Evolutionary conservation across 2,329 filamentous ascomycete species (phyloP).

Genomic region (Pseudogymnoascus sp.): DNA sequence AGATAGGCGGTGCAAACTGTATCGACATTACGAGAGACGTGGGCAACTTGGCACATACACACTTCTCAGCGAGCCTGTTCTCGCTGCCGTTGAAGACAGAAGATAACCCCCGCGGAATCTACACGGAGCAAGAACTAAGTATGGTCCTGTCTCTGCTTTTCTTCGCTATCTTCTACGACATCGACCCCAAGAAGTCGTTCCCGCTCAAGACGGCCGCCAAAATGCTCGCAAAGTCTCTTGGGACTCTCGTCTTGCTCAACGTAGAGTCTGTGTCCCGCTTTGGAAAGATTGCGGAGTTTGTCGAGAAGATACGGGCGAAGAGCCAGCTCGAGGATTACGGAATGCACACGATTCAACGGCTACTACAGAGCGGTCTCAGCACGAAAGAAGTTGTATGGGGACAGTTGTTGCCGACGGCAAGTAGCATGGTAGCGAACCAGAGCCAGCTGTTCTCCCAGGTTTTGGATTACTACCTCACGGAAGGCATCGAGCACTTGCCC

Average conservation of each 20-base stretch:
- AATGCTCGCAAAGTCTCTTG: slow-evolving; percentile 49
- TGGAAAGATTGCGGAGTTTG: slow-evolving; percentile 45
- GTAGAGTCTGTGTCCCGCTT: slow-evolving; percentile 48
- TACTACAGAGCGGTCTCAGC: slow-evolving; percentile 55
- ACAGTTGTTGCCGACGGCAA: slow-evolving; percentile 45
- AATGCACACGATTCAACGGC: slow-evolving; percentile 51
- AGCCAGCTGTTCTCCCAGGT: slow-evolving; percentile 64
- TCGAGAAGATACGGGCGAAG: slow-evolving; percentile 34
- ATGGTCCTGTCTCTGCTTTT: slow-evolving; percentile 57
- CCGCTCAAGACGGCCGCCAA: slow-evolving; percentile 50
- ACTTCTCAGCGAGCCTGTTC: slow-evolving; percentile 46
- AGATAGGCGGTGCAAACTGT: slow-evolving; percentile 39
- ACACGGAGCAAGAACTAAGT: slow-evolving; percentile 47
- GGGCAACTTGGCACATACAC: slow-evolving; percentile 45
- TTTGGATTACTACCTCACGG: slow-evolving; percentile 62
- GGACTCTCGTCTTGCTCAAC: slow-evolving; percentile 52
- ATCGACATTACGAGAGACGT: slow-evolving; percentile 59
- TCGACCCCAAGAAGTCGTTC: slow-evolving; percentile 59
- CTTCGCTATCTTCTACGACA: slow-evolving; percentile 51
- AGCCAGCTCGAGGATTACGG: slow-evolving; percentile 57
- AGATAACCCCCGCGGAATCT: slow-evolving; percentile 40
- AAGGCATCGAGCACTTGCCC: slow-evolving; percentile 45
- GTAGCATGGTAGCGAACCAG: slow-evolving; percentile 61
- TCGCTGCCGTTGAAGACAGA: slow-evolving; percentile 46
- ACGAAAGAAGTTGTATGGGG: slow-evolving; percentile 51